These are phyloP conservation scores for Cercospora sojina DNA, from an alignment of 2,329 filamentous ascomycete species.

Conservation along the genomic window DNA sequence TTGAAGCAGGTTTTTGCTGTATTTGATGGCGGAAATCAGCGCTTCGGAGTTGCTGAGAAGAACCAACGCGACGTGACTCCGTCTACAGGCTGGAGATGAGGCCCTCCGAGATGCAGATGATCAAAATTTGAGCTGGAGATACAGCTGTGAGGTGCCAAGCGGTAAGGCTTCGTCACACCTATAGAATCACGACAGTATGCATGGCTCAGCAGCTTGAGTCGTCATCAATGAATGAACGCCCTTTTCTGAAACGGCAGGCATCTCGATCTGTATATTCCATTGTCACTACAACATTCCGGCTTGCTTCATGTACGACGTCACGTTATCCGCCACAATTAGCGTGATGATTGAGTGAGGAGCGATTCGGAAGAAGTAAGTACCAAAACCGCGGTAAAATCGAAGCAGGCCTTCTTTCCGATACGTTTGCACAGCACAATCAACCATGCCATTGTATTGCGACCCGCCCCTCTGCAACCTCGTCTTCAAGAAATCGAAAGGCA, in stretches of 20 bases:
- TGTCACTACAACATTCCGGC: not conserved
- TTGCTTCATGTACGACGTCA: slow-evolving; percentile 17
- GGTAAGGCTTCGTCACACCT: too few species aligned
- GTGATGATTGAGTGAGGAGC: slow-evolving; percentile 27
- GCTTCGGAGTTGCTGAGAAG: slow-evolving; percentile 54
- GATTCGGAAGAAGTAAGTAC: slow-evolving; percentile 71
- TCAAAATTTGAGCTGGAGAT: too few species aligned
- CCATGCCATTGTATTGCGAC: slow-evolving; percentile 79
- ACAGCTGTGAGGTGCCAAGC: too few species aligned
- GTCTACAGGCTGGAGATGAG: not conserved
- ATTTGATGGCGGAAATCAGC: slow-evolving; percentile 55
- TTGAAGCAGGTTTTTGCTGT: slow-evolving; percentile 61
- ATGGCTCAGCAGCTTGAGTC: not conserved
- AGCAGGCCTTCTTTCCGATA: slow-evolving; percentile 79
- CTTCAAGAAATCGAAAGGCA: slow-evolving; percentile 98
- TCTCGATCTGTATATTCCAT: not conserved
- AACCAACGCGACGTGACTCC: not conserved
- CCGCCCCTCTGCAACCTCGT: slow-evolving; percentile 89
- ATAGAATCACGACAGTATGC: not conserved
- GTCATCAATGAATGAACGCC: not conserved
- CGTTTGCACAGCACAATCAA: slow-evolving; percentile 86
- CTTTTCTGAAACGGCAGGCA: not conserved
- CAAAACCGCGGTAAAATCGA: slow-evolving; percentile 92
- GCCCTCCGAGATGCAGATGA: not conserved
- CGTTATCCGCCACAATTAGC: slow-evolving; percentile 25